These are phyloP conservation scores for Fusarium penzigii DNA, from an alignment of 2,329 filamentous ascomycete genomes.

Conservation along the genomic window DNA sequence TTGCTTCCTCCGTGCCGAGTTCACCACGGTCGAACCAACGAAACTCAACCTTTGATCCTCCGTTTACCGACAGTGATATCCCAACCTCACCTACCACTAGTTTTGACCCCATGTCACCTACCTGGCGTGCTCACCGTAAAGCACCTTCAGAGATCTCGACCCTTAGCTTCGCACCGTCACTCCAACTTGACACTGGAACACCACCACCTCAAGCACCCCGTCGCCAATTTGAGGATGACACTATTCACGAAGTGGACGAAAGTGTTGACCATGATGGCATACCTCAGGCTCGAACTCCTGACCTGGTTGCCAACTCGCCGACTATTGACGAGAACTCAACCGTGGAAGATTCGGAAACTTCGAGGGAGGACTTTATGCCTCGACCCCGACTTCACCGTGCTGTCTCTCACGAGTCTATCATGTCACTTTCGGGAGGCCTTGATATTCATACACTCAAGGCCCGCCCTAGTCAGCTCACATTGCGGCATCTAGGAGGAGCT, in stretches of 20 bases:
- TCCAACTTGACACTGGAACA: constrained; percentile 37
- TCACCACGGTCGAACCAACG: constrained; percentile 77
- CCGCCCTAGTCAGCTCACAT: constrained; percentile 73
- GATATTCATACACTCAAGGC: constrained; percentile 83
- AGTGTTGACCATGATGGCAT: constrained; percentile 27
- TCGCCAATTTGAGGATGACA: constrained; percentile 28
- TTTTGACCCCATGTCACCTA: constrained; percentile 65
- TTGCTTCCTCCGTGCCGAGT: constrained; percentile 74
- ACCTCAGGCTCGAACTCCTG: constrained; percentile 25
- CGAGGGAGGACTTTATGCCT: constrained; percentile 39
- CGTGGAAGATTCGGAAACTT: constrained; percentile 32
- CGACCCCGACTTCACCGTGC: constrained; percentile 60
- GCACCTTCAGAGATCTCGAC: constrained; percentile 57
- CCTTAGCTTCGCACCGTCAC: constrained; percentile 45
- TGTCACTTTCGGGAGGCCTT: constrained; percentile 83
- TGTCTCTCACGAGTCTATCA: constrained; percentile 82
- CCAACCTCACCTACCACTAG: constrained; percentile 83
- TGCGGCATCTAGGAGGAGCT: constrained; percentile 53
- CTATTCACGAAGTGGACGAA: constrained; percentile 43
- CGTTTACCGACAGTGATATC: constrained; percentile 59
- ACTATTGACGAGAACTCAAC: constrained; percentile 39
- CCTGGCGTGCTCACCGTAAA: constrained; percentile 57
- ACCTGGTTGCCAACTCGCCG: constrained; percentile 29
- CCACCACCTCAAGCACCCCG: constrained; percentile 21
- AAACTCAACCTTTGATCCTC: constrained; percentile 77